Evolutionary conservation across 2,329 filamentous ascomycete species (phyloP).

Genomic region (Alternaria angustiovoidea): DNA sequence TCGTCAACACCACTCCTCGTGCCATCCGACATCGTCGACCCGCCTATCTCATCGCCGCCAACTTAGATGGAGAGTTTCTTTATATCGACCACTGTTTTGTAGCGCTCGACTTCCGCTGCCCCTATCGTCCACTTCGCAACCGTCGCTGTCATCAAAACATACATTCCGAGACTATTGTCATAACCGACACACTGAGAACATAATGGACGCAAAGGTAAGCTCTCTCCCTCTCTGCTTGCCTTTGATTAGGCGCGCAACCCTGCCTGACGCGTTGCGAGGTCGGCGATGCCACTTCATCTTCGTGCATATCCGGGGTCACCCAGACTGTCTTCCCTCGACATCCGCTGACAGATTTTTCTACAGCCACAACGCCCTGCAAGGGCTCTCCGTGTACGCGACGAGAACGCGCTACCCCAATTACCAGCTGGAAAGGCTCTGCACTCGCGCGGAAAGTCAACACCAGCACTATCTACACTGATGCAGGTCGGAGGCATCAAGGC

Average conservation of each 20-base stretch:
- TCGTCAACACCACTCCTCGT: constrained; percentile 39
- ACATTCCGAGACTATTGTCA: constrained; percentile 21
- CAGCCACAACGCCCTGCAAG: constrained; percentile 75
- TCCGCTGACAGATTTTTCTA: constrained; percentile 29
- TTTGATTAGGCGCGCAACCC: constrained; percentile 2
- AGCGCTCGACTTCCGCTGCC: constrained; percentile 42
- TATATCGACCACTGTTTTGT: constrained; percentile 48
- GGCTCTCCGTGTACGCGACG: constrained; percentile 70
- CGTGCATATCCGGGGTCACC: constrained; percentile 8
- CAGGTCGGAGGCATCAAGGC: constrained; percentile 67
- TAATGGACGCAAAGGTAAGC: constrained; percentile 58
- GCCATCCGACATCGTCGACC: constrained; percentile 36
- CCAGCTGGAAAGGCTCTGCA: constrained; percentile 66
- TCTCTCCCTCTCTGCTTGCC: background rate
- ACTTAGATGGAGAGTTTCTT: constrained; percentile 53
- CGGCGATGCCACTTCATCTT: constrained; percentile 8
- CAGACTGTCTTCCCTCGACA: constrained; percentile 6
- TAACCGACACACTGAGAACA: constrained; percentile 33
- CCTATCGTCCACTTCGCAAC: constrained; percentile 34
- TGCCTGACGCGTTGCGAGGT: constrained; percentile 8
- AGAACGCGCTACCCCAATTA: constrained; percentile 65
- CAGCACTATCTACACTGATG: constrained; percentile 65
- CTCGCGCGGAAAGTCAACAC: constrained; percentile 82
- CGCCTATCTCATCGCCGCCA: constrained; percentile 51
- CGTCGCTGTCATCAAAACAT: constrained; percentile 30